A percentile compares a stretch with the other conserved stretches of the same genome.
Conservation (phyloP, 73 alveolate genomes). For the Tetrahymena elliotti region DNA sequence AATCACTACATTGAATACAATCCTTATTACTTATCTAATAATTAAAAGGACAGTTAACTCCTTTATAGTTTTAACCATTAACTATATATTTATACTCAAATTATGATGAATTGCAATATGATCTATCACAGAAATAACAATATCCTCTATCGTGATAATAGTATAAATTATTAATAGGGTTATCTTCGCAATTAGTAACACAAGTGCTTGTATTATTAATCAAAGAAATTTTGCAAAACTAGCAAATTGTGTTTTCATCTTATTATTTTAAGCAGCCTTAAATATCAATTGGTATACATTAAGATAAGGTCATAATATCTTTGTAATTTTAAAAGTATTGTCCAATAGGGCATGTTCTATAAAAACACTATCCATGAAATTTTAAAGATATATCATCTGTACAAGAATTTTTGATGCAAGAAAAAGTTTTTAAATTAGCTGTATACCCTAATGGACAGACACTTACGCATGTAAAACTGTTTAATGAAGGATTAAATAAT, state of each 20-base stretch:
- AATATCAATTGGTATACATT: not conserved
- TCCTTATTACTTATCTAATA: not conserved
- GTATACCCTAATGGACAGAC: not conserved
- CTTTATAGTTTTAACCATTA: not conserved
- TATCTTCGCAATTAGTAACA: not conserved
- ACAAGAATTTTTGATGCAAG: not conserved
- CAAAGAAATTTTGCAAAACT: not conserved
- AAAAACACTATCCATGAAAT: not conserved
- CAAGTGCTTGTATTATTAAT: not conserved
- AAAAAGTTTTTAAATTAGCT: not conserved
- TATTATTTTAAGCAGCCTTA: not conserved
- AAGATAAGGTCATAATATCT: not conserved
- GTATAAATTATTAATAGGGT: not conserved
- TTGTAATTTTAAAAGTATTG: not conserved
- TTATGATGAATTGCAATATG: not conserved
- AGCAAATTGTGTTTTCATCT: not conserved
- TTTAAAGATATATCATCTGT: not conserved
- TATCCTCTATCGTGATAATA: not conserved
- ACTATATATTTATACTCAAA: not conserved
- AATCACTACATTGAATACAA: not conserved
- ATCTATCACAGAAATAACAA: not conserved
- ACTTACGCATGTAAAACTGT: not conserved
- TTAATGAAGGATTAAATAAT: not conserved
- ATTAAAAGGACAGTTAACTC: not conserved
- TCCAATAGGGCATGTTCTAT: not conserved